Base-by-base conservation (phyloP, 2,329 filamentous ascomycete species). In the Peltaster fructicola region DNA sequence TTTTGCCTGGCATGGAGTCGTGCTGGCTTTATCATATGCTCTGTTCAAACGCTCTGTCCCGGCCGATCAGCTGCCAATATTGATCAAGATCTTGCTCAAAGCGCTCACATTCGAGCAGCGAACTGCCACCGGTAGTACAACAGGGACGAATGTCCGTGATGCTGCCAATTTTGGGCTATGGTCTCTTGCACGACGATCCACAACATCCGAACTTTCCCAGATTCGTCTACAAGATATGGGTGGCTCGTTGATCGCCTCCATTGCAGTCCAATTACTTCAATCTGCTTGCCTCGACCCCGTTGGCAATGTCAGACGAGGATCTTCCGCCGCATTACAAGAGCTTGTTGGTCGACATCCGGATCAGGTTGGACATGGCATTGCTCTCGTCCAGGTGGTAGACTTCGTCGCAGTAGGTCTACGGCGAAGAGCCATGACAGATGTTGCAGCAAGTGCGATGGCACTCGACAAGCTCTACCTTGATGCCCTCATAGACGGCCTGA, bases 101-200 rank as follows among this genome's bases (percentile, higher is more conserved):
- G 84, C 81, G 0, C 59, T 95, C 14, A 71, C 72, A 1, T 98
- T 95, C 44, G 84, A 98, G 49, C 81, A 92, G 42, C 67, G 84
- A 30, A 78, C 75, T 22, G 68, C 80, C 1, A 81, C 80, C 3
- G 85, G 88, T n/a, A 71, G 66, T 8, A 84, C 80, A 3, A 61
- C 85, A 7, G 88, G 88, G 2, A 75, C 79, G 2, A 92, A 90
- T 38, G 84, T 98, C 9, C 70, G 88, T 22, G 88, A 98, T 54
- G 85, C 88, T 8, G 81, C 88, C 3, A 93, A 84, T 47, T 98
- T 95, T 47, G 88, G 88, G 5, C 74, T 95, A 13, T 98, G 88
- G 88, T 77, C 84, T 1, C 50, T 95, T 6, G 80, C 85, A 12
- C 67, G 88, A 27, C 73, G 85, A 27, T 98, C 95, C 41, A 72